Percentiles rank a stretch among this genome's conserved stretches.
Evolutionary conservation across 2,329 filamentous ascomycete species (phyloP).

Genomic region (Coccinonectria pachysandricola): DNA sequence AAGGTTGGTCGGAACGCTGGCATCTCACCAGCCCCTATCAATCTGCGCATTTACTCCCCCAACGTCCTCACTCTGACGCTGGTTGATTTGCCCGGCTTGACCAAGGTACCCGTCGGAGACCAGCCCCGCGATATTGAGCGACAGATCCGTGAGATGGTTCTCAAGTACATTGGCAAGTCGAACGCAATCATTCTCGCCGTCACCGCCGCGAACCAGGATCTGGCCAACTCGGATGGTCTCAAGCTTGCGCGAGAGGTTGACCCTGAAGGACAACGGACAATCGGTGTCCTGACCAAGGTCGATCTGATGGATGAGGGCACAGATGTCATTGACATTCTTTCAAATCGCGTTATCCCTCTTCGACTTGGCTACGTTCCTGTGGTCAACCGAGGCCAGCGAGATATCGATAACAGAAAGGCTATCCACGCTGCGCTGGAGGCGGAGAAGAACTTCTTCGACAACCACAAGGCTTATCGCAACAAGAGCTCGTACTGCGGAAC

Average conservation of each 20-base stretch:
- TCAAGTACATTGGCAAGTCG: conserved; percentile 97
- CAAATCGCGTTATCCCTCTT: conserved; percentile 91
- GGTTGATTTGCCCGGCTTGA: conserved; percentile 91
- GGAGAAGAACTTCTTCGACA: conserved; percentile 96
- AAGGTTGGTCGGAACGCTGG: conserved; percentile 95
- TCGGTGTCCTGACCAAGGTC: conserved; percentile 96
- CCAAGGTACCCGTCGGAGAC: conserved; percentile 92
- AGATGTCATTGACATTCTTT: conserved; percentile 96
- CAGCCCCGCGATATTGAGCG: conserved; percentile 94
- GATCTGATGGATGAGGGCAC: conserved; percentile 98
- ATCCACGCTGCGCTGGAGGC: conserved; percentile 86
- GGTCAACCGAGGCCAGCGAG: conserved; percentile 93
- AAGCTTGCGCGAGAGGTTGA: conserved; percentile 96
- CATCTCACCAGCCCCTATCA: conserved; percentile 94
- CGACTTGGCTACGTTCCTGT: conserved; percentile 93
- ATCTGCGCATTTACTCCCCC: conserved; percentile 94
- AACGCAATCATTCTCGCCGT: conserved; percentile 97
- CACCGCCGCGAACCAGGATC: conserved; percentile 91
- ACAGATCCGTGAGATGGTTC: conserved; percentile 94
- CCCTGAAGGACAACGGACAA: conserved; percentile 92
- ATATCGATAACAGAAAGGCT: conserved; percentile 96
- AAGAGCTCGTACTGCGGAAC: conserved; percentile 98
- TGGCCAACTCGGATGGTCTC: conserved; percentile 96
- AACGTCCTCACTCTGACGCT: conserved; percentile 95
- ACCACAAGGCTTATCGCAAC: conserved; percentile 96